Conservation (phyloP, 805 yeast species). For the Diddensiella santjacobensis region DNA sequence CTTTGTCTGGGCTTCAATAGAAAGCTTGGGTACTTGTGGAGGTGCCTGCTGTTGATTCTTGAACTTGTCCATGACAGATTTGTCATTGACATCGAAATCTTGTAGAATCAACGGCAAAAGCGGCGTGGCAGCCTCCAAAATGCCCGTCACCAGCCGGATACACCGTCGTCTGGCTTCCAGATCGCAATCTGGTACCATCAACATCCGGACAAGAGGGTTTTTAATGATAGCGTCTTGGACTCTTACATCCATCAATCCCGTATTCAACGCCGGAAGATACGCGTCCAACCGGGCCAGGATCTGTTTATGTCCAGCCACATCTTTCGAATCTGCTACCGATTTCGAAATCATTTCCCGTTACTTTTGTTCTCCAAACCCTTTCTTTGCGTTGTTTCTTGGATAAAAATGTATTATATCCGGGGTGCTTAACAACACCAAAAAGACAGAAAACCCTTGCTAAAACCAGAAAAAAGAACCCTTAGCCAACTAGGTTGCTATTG, state of each 20-base stretch:
- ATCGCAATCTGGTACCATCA: conserved; percentile 29
- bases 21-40: conserved; percentile 13
- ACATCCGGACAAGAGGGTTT: conserved; percentile 27
- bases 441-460: too few relatives aligned
- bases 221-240: conserved; percentile 30
- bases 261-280: conserved; percentile 27
- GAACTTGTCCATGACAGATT: neutral
- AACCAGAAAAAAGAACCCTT: too few relatives aligned
- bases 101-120: conserved; percentile 26
- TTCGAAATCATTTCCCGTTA: neutral
- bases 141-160: conserved; percentile 20
- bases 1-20: conserved; percentile 21
- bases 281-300: conserved; percentile 25
- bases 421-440: too few relatives aligned
- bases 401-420: too few relatives aligned
- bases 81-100: conserved; percentile 2
- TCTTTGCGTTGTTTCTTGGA: too few relatives aligned
- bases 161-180: conserved; percentile 28
- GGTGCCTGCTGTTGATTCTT: neutral
- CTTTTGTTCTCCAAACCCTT: too few relatives aligned
- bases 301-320: conserved; percentile 4
- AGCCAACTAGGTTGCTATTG: too few relatives aligned
- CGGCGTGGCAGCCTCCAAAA: conserved; percentile 27
- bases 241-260: conserved; percentile 28
- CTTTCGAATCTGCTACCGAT: neutral